phyloP scores from a whole-genome alignment of 1,284 basidiomycete species.

The Apiotrichum gracile region DNA sequence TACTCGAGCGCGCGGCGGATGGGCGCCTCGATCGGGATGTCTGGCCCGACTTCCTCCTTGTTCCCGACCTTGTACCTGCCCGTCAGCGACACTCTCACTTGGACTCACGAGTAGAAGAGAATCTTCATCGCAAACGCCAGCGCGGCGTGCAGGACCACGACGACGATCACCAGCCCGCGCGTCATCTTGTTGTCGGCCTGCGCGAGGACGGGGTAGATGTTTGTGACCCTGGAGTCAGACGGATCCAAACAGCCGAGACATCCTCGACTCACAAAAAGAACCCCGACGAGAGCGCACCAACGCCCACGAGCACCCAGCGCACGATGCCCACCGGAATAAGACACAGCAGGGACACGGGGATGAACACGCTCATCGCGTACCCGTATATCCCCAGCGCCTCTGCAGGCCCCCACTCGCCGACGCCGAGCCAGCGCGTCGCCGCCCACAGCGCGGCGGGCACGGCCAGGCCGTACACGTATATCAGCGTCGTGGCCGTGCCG shows the following conservation, averaged over 20 bases:
- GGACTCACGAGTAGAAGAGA: slow-evolving; percentile 67
- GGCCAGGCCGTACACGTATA: slow-evolving; percentile 78
- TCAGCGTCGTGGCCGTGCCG: slow-evolving; percentile 69
- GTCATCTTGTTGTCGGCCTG: slow-evolving; percentile 78
- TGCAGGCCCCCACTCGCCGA: slow-evolving; percentile 75
- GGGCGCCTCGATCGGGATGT: slow-evolving; percentile 10
- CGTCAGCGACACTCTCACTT: neutral
- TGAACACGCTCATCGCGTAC: slow-evolving; percentile 48
- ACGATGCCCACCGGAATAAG: slow-evolving; percentile 71
- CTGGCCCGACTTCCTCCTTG: slow-evolving; percentile 33
- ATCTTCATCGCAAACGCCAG: slow-evolving; percentile 77
- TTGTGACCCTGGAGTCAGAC: slow-evolving; percentile 58
- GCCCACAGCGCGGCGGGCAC: slow-evolving; percentile 64
- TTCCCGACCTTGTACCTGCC: slow-evolving; percentile 26
- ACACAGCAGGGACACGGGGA: slow-evolving; percentile 67
- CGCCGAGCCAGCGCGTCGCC: slow-evolving; percentile 70
- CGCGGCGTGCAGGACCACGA: slow-evolving; percentile 64
- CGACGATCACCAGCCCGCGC: slow-evolving; percentile 66
- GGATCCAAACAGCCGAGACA: no score
- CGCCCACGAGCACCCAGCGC: slow-evolving; percentile 68
- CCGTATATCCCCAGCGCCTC: slow-evolving; percentile 56
- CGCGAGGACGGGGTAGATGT: slow-evolving; percentile 81
- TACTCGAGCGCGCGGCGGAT: no score
- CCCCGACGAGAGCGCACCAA: slow-evolving; percentile 68
- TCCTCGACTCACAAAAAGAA: slow-evolving; percentile 62